Conservation (phyloP, 116 monocot genomes). For the Phalaenopsis hybrid region DNA sequence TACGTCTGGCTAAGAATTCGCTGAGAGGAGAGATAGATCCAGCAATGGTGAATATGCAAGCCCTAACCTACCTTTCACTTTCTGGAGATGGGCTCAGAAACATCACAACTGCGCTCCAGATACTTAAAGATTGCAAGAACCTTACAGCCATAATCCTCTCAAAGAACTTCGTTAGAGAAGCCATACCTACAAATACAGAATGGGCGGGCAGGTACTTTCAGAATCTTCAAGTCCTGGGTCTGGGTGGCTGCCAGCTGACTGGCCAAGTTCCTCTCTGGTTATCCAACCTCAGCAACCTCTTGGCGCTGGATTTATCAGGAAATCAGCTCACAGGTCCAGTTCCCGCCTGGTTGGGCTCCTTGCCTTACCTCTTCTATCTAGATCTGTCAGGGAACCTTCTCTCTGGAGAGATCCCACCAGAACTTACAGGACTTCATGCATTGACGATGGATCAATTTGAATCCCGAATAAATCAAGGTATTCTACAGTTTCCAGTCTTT, state of each 20-base stretch:
- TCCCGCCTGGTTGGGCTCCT: slow-evolving; percentile 15
- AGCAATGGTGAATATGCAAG: slow-evolving; percentile 12
- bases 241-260: slow-evolving; percentile 1
- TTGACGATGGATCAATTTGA: slow-evolving; percentile 7
- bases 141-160: slow-evolving; percentile 12
- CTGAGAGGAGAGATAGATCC: slow-evolving; percentile 23
- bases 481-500: slow-evolving; percentile 13
- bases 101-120: slow-evolving; percentile 8
- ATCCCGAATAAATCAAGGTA: slow-evolving; percentile 1
- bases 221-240: slow-evolving; percentile 14
- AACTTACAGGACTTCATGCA: slow-evolving; percentile 11
- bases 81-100: slow-evolving; percentile 7
- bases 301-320: slow-evolving; percentile 14
- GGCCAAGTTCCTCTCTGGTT: slow-evolving; percentile 26
- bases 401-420: slow-evolving; percentile 23
- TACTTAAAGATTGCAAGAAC: slow-evolving; percentile 9
- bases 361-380: slow-evolving; percentile 29
- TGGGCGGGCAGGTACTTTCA: slow-evolving; percentile 1
- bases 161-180: slow-evolving; percentile 15
- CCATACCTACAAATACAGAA: slow-evolving; percentile 2
- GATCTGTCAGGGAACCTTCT: slow-evolving; percentile 27
- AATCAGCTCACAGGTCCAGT: slow-evolving; percentile 29
- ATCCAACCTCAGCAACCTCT: slow-evolving; percentile 14
- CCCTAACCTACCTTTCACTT: slow-evolving; percentile 26
- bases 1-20: slow-evolving; percentile 29